These are phyloP conservation scores for Diaporthe caulivora DNA, from an alignment of 2,329 filamentous ascomycete genomes.

Conservation along the genomic window DNA sequence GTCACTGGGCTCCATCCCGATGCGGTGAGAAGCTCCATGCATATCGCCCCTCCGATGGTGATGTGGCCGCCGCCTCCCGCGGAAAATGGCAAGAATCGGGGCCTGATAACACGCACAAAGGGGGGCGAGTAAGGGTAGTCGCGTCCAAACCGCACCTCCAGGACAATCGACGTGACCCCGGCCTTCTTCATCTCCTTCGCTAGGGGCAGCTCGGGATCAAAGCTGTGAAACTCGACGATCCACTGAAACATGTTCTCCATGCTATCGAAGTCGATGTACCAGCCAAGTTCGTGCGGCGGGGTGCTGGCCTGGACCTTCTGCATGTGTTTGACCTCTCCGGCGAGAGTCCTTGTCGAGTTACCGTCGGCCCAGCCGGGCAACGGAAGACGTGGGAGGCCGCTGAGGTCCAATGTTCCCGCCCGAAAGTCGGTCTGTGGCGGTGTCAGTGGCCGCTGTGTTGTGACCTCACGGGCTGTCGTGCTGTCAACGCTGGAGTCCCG, in stretches of 20 bases:
- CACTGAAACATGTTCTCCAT: constrained; percentile 87
- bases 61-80: constrained; percentile 75
- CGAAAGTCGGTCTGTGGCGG: constrained; percentile 62
- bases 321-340: constrained; percentile 73
- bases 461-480: constrained; percentile 16
- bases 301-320: constrained; percentile 73
- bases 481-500: constrained; percentile 37
- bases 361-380: constrained; percentile 74
- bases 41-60: constrained; percentile 84
- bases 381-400: constrained; percentile 72
- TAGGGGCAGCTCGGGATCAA: constrained; percentile 76
- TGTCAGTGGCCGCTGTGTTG: constrained; percentile 33
- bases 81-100: constrained; percentile 80
- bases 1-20: constrained; percentile 82
- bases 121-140: constrained; percentile 84
- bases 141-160: constrained; percentile 85
- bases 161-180: constrained; percentile 75
- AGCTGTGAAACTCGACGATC: constrained; percentile 91
- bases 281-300: constrained; percentile 77
- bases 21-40: constrained; percentile 87
- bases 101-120: constrained; percentile 85
- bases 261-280: constrained; percentile 79
- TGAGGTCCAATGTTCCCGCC: constrained; percentile 74
- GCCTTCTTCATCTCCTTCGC: constrained; percentile 78
- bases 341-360: constrained; percentile 71